phyloP scores from a whole-genome alignment of 305 asterid species.

The Euphrasia arctica region DNA sequence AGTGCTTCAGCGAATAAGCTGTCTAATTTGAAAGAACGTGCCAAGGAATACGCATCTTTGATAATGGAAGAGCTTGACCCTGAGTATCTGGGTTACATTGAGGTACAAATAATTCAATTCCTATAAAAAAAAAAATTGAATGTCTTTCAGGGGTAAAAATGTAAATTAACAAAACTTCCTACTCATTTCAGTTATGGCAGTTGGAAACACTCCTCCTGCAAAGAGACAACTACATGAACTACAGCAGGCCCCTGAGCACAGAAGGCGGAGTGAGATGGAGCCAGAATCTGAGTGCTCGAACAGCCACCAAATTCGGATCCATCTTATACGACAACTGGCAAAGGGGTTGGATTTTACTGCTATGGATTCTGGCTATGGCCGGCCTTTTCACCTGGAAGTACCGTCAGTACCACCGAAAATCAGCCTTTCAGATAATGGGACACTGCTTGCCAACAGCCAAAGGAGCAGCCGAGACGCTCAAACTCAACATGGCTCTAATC shows the following conservation, averaged over 20 bases:
- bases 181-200: conserved; percentile 77
- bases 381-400: conserved; percentile 86
- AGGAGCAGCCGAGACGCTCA: conserved; percentile 94
- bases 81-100: conserved; percentile 77
- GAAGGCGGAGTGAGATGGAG: conserved; percentile 65
- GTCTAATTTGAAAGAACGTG: conserved; percentile 85
- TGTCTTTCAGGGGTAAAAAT: conserved; percentile 23
- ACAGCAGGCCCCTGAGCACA: conserved; percentile 81
- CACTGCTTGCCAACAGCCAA: conserved; percentile 81
- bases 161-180: conserved; percentile 5
- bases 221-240: conserved; percentile 78
- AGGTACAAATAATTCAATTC: conserved; percentile 42
- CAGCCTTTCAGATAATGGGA: conserved; percentile 79
- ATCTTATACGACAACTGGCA: conserved; percentile 75
- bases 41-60: conserved; percentile 75
- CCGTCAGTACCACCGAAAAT: conserved; percentile 48
- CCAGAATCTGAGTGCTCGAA: conserved; percentile 42
- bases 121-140: background rate
- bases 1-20: conserved; percentile 93
- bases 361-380: conserved; percentile 60
- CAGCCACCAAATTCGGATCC: conserved; percentile 35
- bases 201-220: conserved; percentile 81
- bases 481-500: conserved; percentile 87
- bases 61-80: conserved; percentile 97
- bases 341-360: conserved; percentile 56